Conservation (phyloP, 2,329 filamentous ascomycete species). For the Elsinoe batatas region DNA sequence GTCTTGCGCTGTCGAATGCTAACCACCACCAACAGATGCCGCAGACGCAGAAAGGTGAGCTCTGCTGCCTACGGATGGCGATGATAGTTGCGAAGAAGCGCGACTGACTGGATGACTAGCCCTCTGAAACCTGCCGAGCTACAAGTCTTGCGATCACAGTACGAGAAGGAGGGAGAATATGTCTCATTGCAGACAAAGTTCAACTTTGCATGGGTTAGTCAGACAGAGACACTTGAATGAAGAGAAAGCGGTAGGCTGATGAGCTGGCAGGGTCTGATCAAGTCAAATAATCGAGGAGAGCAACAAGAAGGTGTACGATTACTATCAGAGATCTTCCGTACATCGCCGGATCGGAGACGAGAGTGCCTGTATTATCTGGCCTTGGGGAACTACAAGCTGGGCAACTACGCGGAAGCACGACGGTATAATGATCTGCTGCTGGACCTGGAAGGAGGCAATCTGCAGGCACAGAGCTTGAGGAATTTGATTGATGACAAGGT, state of each 20-base stretch:
- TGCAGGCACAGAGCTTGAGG: conserved; percentile 80
- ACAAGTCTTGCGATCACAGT: conserved; percentile 83
- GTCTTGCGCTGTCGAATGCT: conserved; percentile 15
- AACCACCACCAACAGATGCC: conserved; percentile 56
- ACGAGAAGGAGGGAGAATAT: conserved; percentile 95
- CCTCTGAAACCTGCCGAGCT: conserved; percentile 87
- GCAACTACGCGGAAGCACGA: conserved; percentile 90
- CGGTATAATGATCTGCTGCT: conserved; percentile 89
- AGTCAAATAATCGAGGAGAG: conserved; percentile 72
- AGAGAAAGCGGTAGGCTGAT: conserved; percentile 6
- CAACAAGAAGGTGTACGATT: conserved; percentile 92
- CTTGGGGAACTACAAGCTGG: conserved; percentile 94
- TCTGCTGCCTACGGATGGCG: conserved; percentile 15
- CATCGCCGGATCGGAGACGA: conserved; percentile 80
- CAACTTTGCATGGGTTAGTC: conserved; percentile 90
- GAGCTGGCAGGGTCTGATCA: conserved; percentile 69
- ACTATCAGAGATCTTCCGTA: conserved; percentile 92
- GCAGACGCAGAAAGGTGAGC: conserved; percentile 88
- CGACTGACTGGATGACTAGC: conserved; percentile 36
- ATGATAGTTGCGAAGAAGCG: neutral
- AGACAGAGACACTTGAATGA: neutral
- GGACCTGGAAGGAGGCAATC: conserved; percentile 81
- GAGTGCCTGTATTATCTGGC: conserved; percentile 98
- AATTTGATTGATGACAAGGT: conserved; percentile 92
- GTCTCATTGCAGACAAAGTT: conserved; percentile 97